Conservation (phyloP, 768 basidiomycete genomes). For the Naematelia aurantialba region DNA sequence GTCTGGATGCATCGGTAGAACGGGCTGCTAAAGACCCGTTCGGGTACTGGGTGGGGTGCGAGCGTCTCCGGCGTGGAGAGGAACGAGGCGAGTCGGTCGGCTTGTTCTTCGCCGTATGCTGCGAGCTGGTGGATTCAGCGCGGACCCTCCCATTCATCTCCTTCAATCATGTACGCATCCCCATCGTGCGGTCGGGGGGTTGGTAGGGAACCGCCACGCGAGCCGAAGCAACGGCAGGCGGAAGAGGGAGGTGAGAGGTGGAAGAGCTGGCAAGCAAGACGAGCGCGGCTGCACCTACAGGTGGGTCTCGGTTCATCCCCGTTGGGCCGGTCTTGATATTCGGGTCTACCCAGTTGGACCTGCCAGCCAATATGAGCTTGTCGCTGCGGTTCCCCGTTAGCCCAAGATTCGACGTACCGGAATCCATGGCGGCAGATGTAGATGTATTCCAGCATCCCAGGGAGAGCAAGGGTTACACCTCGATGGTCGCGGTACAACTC, state of each 20-base stretch:
- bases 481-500: too few relatives aligned
- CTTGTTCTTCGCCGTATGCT: constrained; percentile 38
- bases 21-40: constrained; percentile 43
- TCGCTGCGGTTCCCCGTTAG: not conserved
- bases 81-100: constrained; percentile 33
- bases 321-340: constrained; percentile 41
- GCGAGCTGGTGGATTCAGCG: too few relatives aligned
- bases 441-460: constrained; percentile 49
- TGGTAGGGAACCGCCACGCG: too few relatives aligned
- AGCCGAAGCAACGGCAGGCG: not conserved
- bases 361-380: constrained; percentile 11
- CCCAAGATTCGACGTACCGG: constrained; percentile 20
- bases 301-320: constrained; percentile 48
- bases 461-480: too few relatives aligned
- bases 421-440: constrained; percentile 49
- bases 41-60: too few relatives aligned
- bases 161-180: too few relatives aligned
- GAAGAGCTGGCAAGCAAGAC: not conserved
- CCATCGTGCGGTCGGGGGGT: too few relatives aligned
- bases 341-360: constrained; percentile 48
- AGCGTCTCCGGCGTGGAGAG: constrained; percentile 26
- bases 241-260: too few relatives aligned
- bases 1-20: constrained; percentile 51
- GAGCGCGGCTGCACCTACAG: constrained; percentile 43
- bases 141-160: too few relatives aligned